Conservation (phyloP, 805 yeast genomes). For the Brettanomyces sp. region DNA sequence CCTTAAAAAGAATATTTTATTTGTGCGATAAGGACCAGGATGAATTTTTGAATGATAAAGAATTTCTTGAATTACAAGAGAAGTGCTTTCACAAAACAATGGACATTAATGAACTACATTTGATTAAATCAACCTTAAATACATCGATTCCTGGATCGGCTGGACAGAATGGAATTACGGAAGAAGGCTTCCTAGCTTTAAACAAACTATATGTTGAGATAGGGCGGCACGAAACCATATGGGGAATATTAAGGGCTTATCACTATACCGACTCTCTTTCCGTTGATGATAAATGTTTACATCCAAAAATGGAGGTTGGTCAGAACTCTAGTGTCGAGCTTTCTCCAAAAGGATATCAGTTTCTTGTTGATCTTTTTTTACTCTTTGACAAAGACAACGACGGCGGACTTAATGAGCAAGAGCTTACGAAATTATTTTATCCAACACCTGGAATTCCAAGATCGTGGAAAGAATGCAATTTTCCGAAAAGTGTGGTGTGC, state of each 20-base stretch:
- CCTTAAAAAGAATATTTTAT: conserved; percentile 73
- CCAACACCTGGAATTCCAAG: conserved; percentile 93
- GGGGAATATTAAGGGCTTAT: conserved; percentile 88
- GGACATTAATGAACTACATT: conserved; percentile 38
- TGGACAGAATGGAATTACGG: conserved; percentile 47
- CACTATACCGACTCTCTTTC: conserved; percentile 90
- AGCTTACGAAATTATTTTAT: conserved; percentile 57
- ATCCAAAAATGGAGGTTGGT: conserved; percentile 71
- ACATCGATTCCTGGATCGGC: conserved; percentile 20
- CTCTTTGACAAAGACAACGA: conserved; percentile 92
- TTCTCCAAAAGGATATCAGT: conserved; percentile 86
- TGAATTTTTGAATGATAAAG: conserved; percentile 64
- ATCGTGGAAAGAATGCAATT: conserved; percentile 76
- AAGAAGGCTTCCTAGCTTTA: conserved; percentile 65
- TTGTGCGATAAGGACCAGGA: conserved; percentile 88
- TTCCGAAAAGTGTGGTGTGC: conserved; percentile 82
- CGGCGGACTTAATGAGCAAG: conserved; percentile 80
- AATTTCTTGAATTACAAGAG: conserved; percentile 58
- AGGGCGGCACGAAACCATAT: conserved; percentile 93
- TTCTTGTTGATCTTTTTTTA: conserved; percentile 81
- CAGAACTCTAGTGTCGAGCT: conserved; percentile 75
- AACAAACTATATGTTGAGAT: conserved; percentile 79
- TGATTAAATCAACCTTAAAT: conserved; percentile 29
- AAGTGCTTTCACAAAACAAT: conserved; percentile 59
- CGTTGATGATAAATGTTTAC: conserved; percentile 66